These are phyloP conservation scores for Cyberlindnera xylosilytica DNA, from an alignment of 805 yeast species.

Conservation along the genomic window DNA sequence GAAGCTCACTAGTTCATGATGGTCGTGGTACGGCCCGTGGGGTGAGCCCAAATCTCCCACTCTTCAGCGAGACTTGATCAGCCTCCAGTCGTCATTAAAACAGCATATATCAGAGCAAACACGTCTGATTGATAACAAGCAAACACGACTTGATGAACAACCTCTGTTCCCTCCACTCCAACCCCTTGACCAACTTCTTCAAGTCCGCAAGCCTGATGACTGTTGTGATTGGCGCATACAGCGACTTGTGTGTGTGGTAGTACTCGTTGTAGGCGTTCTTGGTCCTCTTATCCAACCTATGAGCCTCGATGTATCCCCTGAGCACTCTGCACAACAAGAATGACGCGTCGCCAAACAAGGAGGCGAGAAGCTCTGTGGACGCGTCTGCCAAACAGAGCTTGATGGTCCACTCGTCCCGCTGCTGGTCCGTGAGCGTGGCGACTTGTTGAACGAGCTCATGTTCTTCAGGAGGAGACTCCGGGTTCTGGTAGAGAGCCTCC, in stretches of 20 bases:
- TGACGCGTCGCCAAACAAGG: slow-evolving; percentile 3
- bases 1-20: too few species aligned
- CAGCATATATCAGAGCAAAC: background rate
- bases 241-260: slow-evolving; percentile 5
- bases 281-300: slow-evolving; percentile 2
- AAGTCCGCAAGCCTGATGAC: background rate
- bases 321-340: slow-evolving; percentile 2
- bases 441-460: background rate
- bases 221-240: background rate
- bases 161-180: background rate
- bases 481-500: background rate
- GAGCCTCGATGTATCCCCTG: slow-evolving; percentile 4
- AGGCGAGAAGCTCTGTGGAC: background rate
- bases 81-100: too few species aligned
- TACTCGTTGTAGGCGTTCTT: slow-evolving; percentile 9
- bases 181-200: background rate
- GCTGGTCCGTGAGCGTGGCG: background rate
- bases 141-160: slow-evolving; percentile 14
- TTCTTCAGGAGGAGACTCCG: background rate
- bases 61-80: too few species aligned
- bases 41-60: too few species aligned
- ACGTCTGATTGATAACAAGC: slow-evolving; percentile 7
- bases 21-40: too few species aligned
- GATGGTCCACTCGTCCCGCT: background rate
- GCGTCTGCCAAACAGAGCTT: slow-evolving; percentile 1